A percentile compares a stretch with the other conserved stretches of the same genome.
Evolutionary conservation across 1,139 yeast species (phyloP).

Genomic region (Hemisphaericaspora lyxosophila): DNA sequence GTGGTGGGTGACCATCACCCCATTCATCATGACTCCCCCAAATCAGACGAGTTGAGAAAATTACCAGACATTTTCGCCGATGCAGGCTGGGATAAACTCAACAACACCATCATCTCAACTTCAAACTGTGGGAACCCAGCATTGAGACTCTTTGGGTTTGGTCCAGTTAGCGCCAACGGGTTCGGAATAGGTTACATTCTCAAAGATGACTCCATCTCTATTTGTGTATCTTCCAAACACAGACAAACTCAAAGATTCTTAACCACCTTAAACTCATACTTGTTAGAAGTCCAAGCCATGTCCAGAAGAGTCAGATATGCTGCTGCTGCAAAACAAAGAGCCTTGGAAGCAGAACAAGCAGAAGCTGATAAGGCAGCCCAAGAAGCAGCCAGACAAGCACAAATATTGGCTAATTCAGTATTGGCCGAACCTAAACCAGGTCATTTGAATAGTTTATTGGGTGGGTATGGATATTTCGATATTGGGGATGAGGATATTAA

Average conservation of each 20-base stretch:
- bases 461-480: slow-evolving; percentile 80
- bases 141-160: slow-evolving; percentile 83
- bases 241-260: slow-evolving; percentile 84
- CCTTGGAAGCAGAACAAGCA: slow-evolving; percentile 7
- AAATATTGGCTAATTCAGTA: slow-evolving; percentile 1
- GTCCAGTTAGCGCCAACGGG: slow-evolving; percentile 88
- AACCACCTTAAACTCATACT: slow-evolving; percentile 68
- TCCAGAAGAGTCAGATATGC: slow-evolving; percentile 27
- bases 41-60: slow-evolving; percentile 18
- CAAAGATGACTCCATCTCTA: slow-evolving; percentile 78
- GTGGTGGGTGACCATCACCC: slow-evolving; percentile 15
- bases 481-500: slow-evolving; percentile 70
- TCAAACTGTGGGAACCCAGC: slow-evolving; percentile 77
- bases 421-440: slow-evolving; percentile 17
- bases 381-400: slow-evolving; percentile 2
- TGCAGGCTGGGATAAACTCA: slow-evolving; percentile 61
- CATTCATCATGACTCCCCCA: no score
- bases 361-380: slow-evolving; percentile 3
- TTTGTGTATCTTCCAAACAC: slow-evolving; percentile 88
- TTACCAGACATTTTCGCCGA: slow-evolving; percentile 65
- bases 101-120: slow-evolving; percentile 49
- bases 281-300: slow-evolving; percentile 60
- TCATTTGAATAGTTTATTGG: slow-evolving; percentile 54
- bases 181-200: slow-evolving; percentile 91
- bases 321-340: not conserved